Evolutionary conservation across 2,329 filamentous ascomycete genomes (phyloP).

Genomic region (Curvularia eragrostidis): DNA sequence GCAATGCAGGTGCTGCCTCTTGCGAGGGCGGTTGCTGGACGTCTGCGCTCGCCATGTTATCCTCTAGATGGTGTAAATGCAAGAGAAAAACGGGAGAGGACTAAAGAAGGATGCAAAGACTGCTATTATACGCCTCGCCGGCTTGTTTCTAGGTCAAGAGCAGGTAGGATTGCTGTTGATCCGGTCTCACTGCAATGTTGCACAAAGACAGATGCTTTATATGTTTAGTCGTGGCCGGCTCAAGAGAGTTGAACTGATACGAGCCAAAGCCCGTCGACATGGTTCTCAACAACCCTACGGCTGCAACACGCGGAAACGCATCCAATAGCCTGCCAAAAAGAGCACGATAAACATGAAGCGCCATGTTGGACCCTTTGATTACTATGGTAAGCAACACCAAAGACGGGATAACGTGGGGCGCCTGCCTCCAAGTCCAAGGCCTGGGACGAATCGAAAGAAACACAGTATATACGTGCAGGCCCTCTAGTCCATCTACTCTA

Average conservation of each 20-base stretch:
- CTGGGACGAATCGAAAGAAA: slow-evolving; percentile 3
- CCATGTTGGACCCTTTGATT: slow-evolving; percentile 7
- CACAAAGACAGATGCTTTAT: slow-evolving; percentile 12
- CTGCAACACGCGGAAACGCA: slow-evolving; percentile 7
- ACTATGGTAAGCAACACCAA: slow-evolving; percentile 4
- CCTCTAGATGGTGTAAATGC: too few relatives aligned
- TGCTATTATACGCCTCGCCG: neutral
- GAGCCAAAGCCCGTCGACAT: slow-evolving; percentile 9
- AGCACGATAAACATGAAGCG: slow-evolving; percentile 1
- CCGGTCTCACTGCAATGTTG: neutral
- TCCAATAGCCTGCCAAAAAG: slow-evolving; percentile 9
- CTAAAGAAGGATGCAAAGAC: too few relatives aligned
- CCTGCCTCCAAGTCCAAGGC: neutral
- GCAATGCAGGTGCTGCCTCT: slow-evolving; percentile 51
- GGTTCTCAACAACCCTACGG: slow-evolving; percentile 17
- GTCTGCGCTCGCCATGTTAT: slow-evolving; percentile 39
- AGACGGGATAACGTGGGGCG: slow-evolving; percentile 4
- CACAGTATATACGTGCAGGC: slow-evolving; percentile 1
- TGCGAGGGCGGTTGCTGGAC: slow-evolving; percentile 33
- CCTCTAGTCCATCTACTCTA: slow-evolving; percentile 6
- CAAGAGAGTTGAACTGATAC: neutral
- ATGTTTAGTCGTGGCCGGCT: slow-evolving; percentile 10
- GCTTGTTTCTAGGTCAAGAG: neutral
- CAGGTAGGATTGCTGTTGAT: neutral
- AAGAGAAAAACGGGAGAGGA: too few relatives aligned